These are phyloP conservation scores for Aegilops sharonensis DNA, from an alignment of 176 grass and related monocot species.

Conservation along the genomic window DNA sequence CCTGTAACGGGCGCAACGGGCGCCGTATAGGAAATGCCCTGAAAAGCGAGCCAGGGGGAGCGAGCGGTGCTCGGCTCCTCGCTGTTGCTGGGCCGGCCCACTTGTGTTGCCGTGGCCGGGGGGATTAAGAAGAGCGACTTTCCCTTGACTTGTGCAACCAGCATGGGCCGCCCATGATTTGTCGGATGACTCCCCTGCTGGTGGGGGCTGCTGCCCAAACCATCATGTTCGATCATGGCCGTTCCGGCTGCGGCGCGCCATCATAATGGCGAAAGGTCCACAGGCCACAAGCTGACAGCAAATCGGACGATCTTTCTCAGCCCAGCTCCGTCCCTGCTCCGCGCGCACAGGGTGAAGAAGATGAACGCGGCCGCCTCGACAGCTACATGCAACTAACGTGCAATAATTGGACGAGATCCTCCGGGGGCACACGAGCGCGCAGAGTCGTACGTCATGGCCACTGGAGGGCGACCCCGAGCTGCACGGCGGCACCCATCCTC, in stretches of 20 bases:
- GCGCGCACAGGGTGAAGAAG: not conserved
- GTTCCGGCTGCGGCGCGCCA: constrained; percentile 12
- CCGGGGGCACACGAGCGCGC: no score
- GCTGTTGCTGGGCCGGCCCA: no score
- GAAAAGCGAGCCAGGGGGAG: no score
- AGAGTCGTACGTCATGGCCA: no score
- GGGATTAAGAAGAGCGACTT: constrained; percentile 12
- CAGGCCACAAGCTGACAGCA: not conserved
- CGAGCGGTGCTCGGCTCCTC: no score
- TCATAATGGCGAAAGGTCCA: constrained; percentile 30
- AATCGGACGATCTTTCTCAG: not conserved
- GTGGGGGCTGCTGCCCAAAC: not conserved
- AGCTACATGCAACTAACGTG: not conserved
- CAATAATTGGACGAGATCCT: not conserved
- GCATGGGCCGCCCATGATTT: not conserved
- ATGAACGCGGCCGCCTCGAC: not conserved
- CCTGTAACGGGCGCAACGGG: no score
- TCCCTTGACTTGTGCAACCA: not conserved
- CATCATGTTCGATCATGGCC: constrained; percentile 30
- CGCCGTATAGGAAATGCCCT: no score
- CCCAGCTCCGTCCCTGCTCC: not conserved
- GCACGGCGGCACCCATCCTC: not conserved
- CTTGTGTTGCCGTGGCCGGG: no score
- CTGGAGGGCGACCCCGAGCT: not conserved
- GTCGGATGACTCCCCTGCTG: not conserved